phyloP scores from a whole-genome alignment of 139 green algal genomes.

The Volvox reticuliferus region DNA sequence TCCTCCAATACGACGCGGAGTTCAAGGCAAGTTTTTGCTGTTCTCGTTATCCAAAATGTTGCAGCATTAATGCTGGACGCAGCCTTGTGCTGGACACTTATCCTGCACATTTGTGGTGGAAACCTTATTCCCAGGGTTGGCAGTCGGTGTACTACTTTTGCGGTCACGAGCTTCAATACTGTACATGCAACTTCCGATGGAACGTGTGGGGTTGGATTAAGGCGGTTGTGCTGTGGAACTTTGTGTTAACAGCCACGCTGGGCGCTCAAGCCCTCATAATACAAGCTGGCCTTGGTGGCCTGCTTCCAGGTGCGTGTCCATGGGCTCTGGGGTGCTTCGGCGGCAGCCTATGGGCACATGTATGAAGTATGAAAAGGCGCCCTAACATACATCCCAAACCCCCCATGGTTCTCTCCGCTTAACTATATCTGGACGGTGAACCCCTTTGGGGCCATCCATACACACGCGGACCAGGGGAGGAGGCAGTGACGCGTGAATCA shows the following conservation, averaged over 20 bases:
- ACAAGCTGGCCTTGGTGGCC: constrained; percentile 70
- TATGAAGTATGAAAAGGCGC: no score
- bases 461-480: constrained; percentile 71
- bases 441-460: no score
- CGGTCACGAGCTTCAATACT: constrained; percentile 73
- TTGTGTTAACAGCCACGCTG: constrained; percentile 54
- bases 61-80: neutral
- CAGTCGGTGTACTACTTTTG: constrained; percentile 89
- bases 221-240: constrained; percentile 52
- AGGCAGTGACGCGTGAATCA: constrained; percentile 83
- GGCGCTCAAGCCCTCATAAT: constrained; percentile 76
- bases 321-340: no score
- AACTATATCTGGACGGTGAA: no score
- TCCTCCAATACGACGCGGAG: constrained; percentile 12
- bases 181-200: constrained; percentile 82
- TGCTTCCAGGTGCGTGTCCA: constrained; percentile 74
- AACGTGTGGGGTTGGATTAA: constrained; percentile 80
- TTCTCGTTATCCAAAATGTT: neutral
- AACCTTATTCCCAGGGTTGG: constrained; percentile 53
- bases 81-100: no score
- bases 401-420: no score
- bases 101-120: neutral
- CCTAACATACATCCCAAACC: no score
- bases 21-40: constrained; percentile 25
- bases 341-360: no score